Conservation (phyloP, 2,329 filamentous ascomycete genomes). For the Didymosphaeria variabile region DNA sequence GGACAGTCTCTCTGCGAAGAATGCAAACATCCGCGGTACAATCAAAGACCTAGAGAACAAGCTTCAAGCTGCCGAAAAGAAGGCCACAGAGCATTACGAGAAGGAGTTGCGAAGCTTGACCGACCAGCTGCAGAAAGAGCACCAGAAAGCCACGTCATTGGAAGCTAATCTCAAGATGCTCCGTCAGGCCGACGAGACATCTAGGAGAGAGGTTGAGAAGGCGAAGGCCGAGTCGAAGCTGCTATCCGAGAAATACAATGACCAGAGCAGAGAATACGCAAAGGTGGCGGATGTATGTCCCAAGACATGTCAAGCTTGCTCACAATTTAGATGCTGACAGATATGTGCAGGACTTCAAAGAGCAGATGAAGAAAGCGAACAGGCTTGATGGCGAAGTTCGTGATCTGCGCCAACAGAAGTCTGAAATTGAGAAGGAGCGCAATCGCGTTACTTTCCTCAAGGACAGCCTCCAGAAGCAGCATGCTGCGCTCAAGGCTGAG, state of each 20-base stretch:
- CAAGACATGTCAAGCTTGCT: background rate
- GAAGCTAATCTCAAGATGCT: slow-evolving; percentile 24
- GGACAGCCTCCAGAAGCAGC: slow-evolving; percentile 17
- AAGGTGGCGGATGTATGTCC: slow-evolving; percentile 29
- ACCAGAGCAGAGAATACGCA: slow-evolving; percentile 33
- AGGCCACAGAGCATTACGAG: slow-evolving; percentile 24
- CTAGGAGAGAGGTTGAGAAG: slow-evolving; percentile 31
- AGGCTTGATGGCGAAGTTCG: slow-evolving; percentile 22
- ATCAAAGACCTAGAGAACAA: slow-evolving; percentile 27
- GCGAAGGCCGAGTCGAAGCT: slow-evolving; percentile 27
- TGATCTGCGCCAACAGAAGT: slow-evolving; percentile 25
- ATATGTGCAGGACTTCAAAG: slow-evolving; percentile 14
- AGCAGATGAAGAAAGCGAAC: slow-evolving; percentile 31
- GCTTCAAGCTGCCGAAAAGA: slow-evolving; percentile 25
- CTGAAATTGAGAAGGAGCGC: slow-evolving; percentile 25
- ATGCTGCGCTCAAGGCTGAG: slow-evolving; percentile 21
- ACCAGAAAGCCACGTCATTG: slow-evolving; percentile 28
- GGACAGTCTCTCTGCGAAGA: slow-evolving; percentile 27
- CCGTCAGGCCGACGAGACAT: slow-evolving; percentile 20
- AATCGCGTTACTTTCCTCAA: slow-evolving; percentile 17
- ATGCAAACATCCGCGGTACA: slow-evolving; percentile 25
- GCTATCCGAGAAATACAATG: slow-evolving; percentile 31
- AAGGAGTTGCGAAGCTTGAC: slow-evolving; percentile 28
- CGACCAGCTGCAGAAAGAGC: slow-evolving; percentile 31
- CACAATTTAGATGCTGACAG: background rate